Evolutionary conservation across 1,139 yeast genomes (phyloP).

Genomic region (Diutina scorzettiae): DNA sequence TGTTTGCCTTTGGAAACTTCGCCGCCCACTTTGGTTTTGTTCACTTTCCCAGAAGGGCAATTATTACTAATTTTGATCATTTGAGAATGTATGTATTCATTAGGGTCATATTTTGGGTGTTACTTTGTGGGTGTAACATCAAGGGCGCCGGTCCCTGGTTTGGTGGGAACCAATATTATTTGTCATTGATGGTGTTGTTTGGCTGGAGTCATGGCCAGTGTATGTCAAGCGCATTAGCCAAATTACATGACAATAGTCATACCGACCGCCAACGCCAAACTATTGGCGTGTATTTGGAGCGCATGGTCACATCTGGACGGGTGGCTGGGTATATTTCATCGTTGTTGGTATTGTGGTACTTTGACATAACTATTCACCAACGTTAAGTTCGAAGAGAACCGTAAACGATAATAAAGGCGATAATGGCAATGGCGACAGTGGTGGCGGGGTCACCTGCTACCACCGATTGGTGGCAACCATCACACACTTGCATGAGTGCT

Average conservation of each 20-base stretch:
- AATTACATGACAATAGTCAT: neutral
- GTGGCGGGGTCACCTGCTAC: neutral
- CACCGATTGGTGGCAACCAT: neutral
- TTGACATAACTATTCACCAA: neutral
- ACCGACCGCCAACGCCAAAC: neutral
- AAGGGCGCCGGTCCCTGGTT: neutral
- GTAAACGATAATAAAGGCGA: neutral
- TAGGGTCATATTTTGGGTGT: neutral
- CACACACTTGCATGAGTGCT: neutral
- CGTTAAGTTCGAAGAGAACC: neutral
- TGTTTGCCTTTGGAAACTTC: neutral
- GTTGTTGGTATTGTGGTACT: constrained; percentile 3
- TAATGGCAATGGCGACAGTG: neutral
- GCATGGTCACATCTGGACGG: neutral
- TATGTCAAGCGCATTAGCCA: neutral
- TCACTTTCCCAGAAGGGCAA: neutral
- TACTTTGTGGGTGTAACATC: neutral
- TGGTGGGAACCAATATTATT: neutral
- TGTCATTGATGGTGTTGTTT: neutral
- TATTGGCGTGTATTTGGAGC: neutral
- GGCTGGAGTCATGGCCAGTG: constrained; percentile 3
- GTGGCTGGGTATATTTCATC: neutral
- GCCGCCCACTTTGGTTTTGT: neutral
- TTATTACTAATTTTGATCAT: neutral
- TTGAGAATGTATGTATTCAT: neutral